Percentiles rank a stretch among this genome's conserved stretches.
phyloP scores from a whole-genome alignment of 257 asterid species.

The Coffea canephora region DNA sequence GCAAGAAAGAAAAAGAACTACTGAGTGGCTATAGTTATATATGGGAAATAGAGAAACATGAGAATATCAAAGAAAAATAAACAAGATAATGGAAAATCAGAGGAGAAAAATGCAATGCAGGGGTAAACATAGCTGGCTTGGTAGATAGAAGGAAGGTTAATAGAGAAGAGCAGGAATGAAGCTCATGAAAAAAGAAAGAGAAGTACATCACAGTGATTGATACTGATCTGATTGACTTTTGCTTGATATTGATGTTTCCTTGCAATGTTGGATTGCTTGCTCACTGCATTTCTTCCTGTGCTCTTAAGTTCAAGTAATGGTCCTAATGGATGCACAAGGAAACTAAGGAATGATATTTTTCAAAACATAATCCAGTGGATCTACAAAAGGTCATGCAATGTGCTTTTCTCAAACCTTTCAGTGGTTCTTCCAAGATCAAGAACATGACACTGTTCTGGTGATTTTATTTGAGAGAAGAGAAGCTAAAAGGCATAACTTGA shows the following conservation, averaged over 20 bases:
- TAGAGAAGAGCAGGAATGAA: not conserved
- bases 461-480: not conserved
- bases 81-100: not conserved
- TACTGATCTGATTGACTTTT: constrained; percentile 7
- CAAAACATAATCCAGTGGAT: not conserved
- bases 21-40: no score
- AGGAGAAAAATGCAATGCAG: not conserved
- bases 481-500: not conserved
- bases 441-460: not conserved
- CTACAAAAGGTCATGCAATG: not conserved
- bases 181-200: not conserved
- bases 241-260: not conserved
- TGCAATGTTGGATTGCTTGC: not conserved
- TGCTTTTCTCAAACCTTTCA: not conserved
- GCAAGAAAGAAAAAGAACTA: not conserved
- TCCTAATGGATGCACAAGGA: not conserved
- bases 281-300: not conserved
- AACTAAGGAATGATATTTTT: not conserved
- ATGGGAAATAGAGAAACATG: not conserved
- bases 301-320: not conserved
- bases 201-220: not conserved
- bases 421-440: not conserved
- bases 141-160: not conserved
- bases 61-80: not conserved
- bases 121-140: not conserved